These are phyloP conservation scores for Pseudopyrenochaeta lycopersici DNA, from an alignment of 2,329 filamentous ascomycete genomes.

Conservation along the genomic window DNA sequence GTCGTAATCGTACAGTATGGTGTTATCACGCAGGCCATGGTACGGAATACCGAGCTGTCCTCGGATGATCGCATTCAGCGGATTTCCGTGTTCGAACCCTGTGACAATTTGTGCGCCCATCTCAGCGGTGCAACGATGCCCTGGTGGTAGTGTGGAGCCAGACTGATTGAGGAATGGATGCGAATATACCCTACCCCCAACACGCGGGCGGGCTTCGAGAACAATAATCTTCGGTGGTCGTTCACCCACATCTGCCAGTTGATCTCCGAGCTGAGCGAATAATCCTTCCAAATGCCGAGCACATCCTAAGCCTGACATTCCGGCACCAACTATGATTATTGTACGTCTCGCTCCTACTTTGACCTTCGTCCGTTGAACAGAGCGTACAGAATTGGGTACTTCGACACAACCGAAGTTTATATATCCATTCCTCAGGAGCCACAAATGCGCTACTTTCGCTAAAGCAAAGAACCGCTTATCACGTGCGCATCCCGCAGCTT, in stretches of 20 bases:
- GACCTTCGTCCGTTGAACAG: conserved; percentile 47
- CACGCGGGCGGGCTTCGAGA: conserved; percentile 84
- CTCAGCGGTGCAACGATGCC: conserved; percentile 81
- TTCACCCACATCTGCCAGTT: conserved; percentile 71
- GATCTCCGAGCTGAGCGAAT: conserved; percentile 79
- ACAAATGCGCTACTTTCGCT: conserved; percentile 88
- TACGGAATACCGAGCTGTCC: conserved; percentile 89
- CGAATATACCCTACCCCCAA: conserved; percentile 94
- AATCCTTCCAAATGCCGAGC: conserved; percentile 90
- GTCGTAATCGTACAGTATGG: conserved; percentile 88
- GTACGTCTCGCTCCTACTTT: conserved; percentile 69
- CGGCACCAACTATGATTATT: conserved; percentile 87
- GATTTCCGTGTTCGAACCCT: conserved; percentile 94
- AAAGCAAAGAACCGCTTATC: conserved; percentile 89
- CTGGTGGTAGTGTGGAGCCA: conserved; percentile 59
- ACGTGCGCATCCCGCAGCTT: conserved; percentile 89
- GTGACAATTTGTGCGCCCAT: conserved; percentile 99
- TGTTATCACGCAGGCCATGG: conserved; percentile 79
- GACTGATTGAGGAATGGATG: conserved; percentile 71
- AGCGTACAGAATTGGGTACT: conserved; percentile 60
- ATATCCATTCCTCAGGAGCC: conserved; percentile 88
- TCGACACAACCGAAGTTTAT: conserved; percentile 96
- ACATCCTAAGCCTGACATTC: conserved; percentile 92
- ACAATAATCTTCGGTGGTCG: conserved; percentile 78
- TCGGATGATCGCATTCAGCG: conserved; percentile 87